phyloP scores from a whole-genome alignment of 768 basidiomycete species.

The Mrakia gelida region DNA sequence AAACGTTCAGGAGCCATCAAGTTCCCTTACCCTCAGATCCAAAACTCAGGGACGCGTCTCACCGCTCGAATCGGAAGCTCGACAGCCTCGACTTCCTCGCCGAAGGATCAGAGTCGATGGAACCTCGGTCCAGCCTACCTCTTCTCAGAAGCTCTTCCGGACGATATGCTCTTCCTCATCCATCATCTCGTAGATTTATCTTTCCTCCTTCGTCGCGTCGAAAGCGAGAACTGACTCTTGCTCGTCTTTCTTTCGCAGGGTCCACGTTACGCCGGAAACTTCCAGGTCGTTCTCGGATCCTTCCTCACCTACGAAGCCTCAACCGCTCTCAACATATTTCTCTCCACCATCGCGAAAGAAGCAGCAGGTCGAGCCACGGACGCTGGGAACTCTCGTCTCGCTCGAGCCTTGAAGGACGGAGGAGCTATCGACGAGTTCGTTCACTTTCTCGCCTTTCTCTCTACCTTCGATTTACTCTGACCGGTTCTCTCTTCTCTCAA shows the following conservation, averaged over 20 bases:
- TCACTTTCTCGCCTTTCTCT: not conserved
- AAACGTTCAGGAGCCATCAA: slow-evolving; percentile 17
- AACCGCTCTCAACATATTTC: slow-evolving; percentile 74
- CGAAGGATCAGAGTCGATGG: slow-evolving; percentile 20
- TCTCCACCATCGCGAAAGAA: slow-evolving; percentile 44
- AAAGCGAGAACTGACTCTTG: not conserved
- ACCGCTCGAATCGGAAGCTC: slow-evolving; percentile 59
- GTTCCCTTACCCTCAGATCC: slow-evolving; percentile 15
- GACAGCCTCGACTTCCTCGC: slow-evolving; percentile 58
- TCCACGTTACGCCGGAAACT: slow-evolving; percentile 68
- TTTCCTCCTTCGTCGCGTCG: not conserved
- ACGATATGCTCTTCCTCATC: slow-evolving; percentile 67
- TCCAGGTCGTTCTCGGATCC: slow-evolving; percentile 67
- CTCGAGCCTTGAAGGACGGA: slow-evolving; percentile 54
- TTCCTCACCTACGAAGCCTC: slow-evolving; percentile 82
- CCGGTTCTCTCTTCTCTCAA: not conserved
- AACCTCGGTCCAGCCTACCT: slow-evolving; percentile 35
- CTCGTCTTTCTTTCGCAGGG: slow-evolving; percentile 43
- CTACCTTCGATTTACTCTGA: not conserved
- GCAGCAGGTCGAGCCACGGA: slow-evolving; percentile 44
- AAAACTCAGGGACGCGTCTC: not conserved
- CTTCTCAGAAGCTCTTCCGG: slow-evolving; percentile 39
- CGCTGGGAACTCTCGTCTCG: slow-evolving; percentile 42
- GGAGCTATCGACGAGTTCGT: slow-evolving; percentile 33
- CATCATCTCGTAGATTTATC: slow-evolving; percentile 59